phyloP scores from a whole-genome alignment of 2,329 filamentous ascomycete species.

The Aspergillus japonicus region DNA sequence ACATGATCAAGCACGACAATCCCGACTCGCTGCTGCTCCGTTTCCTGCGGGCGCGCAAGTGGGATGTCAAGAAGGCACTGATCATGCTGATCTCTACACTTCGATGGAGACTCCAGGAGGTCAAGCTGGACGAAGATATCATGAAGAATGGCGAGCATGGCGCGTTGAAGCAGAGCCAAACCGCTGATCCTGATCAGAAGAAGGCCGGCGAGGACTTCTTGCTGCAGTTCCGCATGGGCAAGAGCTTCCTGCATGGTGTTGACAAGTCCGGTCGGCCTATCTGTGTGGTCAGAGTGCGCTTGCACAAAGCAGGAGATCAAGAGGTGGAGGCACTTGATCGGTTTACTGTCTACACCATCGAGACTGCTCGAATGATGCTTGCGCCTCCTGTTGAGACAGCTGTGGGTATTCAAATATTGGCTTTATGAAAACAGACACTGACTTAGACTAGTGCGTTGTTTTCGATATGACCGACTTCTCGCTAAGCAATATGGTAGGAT shows the following conservation, averaged over 20 bases:
- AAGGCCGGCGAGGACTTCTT: conserved; percentile 76
- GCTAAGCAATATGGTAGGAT: conserved; percentile 82
- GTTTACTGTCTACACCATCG: conserved; percentile 91
- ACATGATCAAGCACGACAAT: conserved; percentile 92
- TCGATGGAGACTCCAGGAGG: conserved; percentile 80
- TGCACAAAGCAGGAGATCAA: conserved; percentile 82
- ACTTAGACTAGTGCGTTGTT: conserved; percentile 67
- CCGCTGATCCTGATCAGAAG: conserved; percentile 60
- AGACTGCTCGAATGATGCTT: conserved; percentile 84
- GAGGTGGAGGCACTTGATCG: conserved; percentile 77
- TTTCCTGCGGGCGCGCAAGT: conserved; percentile 86
- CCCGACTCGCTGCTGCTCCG: conserved; percentile 81
- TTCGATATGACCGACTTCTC: conserved; percentile 97
- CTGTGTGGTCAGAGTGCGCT: conserved; percentile 76
- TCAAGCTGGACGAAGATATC: conserved; percentile 87
- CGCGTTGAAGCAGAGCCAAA: conserved; percentile 61
- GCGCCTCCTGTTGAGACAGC: conserved; percentile 83
- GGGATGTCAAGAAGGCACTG: conserved; percentile 90
- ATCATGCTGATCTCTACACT: conserved; percentile 94
- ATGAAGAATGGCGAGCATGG: conserved; percentile 72
- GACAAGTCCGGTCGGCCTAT: conserved; percentile 85
- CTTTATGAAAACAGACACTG: conserved; percentile 19
- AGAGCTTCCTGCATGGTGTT: conserved; percentile 84
- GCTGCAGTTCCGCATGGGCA: conserved; percentile 80
- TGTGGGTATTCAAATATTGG: conserved; percentile 54